Conservation (phyloP, 306 rosid species). For the Prunus persica region DNA sequence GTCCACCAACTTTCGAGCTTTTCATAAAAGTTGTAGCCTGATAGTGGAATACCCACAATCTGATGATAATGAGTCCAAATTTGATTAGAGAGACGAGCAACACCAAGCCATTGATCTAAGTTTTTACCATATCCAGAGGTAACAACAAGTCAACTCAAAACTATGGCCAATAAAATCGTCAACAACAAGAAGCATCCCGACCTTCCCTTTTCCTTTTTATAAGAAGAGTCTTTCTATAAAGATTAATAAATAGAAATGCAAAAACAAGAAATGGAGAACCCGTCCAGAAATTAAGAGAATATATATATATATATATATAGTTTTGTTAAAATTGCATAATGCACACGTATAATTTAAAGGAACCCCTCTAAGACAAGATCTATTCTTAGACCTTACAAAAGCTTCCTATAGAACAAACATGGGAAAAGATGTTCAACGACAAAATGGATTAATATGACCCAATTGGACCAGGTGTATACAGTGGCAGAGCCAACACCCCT, state of each 20-base stretch:
- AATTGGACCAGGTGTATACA: neutral
- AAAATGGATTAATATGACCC: neutral
- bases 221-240: neutral
- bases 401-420: neutral
- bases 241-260: neutral
- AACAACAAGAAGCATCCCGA: conserved; percentile 1
- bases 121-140: conserved; percentile 6
- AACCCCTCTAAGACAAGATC: neutral
- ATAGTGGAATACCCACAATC: conserved; percentile 25
- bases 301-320: too few relatives aligned
- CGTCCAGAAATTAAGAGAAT: neutral
- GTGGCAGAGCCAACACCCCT: neutral
- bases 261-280: neutral
- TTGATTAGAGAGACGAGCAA: conserved; percentile 14
- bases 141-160: conserved; percentile 3
- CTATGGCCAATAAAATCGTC: neutral
- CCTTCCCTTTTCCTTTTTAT: neutral
- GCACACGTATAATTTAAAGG: neutral
- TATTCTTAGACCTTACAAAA: neutral
- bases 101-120: conserved; percentile 10
- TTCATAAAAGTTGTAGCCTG: conserved; percentile 14
- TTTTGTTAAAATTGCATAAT: neutral
- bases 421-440: neutral
- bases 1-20: conserved; percentile 11
- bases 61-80: conserved; percentile 28